A percentile compares a stretch with the other conserved stretches of the same genome.
These are phyloP conservation scores for Naematelia aurantialba DNA, from an alignment of 768 basidiomycete genomes.

Conservation along the genomic window DNA sequence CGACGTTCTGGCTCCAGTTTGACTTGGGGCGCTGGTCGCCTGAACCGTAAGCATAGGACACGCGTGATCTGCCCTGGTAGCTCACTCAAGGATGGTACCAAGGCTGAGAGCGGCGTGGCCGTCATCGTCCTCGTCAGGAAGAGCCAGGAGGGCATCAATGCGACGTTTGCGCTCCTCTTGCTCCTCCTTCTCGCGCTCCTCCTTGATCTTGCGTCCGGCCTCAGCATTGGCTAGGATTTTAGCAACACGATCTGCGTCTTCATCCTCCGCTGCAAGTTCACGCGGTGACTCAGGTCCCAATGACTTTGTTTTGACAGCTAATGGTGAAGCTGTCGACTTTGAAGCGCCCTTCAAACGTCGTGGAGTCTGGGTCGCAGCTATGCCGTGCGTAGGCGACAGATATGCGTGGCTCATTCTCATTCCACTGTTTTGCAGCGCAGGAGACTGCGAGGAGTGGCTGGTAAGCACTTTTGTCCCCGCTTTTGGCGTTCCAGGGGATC, in stretches of 20 bases:
- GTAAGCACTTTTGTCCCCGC: not conserved
- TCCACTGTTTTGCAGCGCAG: not conserved
- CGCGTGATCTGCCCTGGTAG: not conserved
- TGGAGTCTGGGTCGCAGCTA: not conserved
- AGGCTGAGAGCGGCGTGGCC: not conserved
- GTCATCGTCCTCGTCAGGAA: not conserved
- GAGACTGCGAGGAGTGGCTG: not conserved
- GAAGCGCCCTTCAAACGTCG: not conserved
- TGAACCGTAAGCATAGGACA: not conserved
- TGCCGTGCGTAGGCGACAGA: not conserved
- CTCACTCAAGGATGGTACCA: not conserved
- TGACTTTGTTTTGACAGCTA: too few relatives aligned
- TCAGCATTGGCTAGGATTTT: not conserved
- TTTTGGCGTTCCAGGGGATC: conserved; percentile 3
- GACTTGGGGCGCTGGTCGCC: not conserved
- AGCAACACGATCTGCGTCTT: not conserved
- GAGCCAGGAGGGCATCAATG: not conserved
- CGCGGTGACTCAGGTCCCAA: too few relatives aligned
- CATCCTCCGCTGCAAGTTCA: not conserved
- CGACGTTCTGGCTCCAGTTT: not conserved
- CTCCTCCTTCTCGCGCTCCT: not conserved
- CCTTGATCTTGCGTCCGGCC: not conserved
- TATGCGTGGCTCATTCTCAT: not conserved
- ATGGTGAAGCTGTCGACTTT: not conserved
- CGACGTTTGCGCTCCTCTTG: not conserved